Evolutionary conservation across 805 yeast genomes (phyloP), one percentile per base, ranked within the genome.

Genomic region (Yarrowia sp.): DNA sequence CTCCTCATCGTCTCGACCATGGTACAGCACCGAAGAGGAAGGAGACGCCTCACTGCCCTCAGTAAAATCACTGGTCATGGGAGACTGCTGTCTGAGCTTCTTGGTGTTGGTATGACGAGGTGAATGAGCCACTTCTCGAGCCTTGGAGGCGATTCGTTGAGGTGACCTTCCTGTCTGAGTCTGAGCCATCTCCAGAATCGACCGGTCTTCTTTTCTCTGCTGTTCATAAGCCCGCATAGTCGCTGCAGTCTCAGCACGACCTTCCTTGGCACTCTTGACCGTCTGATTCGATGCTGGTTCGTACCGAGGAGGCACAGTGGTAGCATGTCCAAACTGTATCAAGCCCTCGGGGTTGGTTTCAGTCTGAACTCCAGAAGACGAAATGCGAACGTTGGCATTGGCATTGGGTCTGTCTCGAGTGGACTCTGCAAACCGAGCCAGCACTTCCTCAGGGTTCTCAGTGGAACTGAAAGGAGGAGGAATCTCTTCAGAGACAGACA

Each of bases 191-290:
- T 49, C 56, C 30, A 49, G 12, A 33, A 49, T 49, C 16, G 56
- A 49, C 28, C 56, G 17, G 21, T 49, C 56, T 28, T 49, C 40
- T 21, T 21, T 21, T 21, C 32, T 14, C 28, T 49, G 56, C 40
- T 22, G 40, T 16, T 49, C 56, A 26, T 49, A 54, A 30, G 62
- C 62, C 22, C 21, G 14, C 17, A 38, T 12, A 12, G 35, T 32
- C 1, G 46, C 62, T 4, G 62, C 62, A 5, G 62, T n/a, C 32
- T 54, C 36, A 4, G 62, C 62, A 2, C 62, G 62, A 1, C 62
- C 52, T 21, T 54, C 62, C 52, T 54, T 54, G 24, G 52, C 46
- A 17, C 52, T 41, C 56, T 54, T 54, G 33, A 54, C n/a, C n/a
- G 52, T 54, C 52, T 54, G 62, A n/a, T 41, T 41, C 6, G 36